Evolutionary conservation across 1,139 yeast genomes (phyloP).

Genomic region (Candida frijolesensis): DNA sequence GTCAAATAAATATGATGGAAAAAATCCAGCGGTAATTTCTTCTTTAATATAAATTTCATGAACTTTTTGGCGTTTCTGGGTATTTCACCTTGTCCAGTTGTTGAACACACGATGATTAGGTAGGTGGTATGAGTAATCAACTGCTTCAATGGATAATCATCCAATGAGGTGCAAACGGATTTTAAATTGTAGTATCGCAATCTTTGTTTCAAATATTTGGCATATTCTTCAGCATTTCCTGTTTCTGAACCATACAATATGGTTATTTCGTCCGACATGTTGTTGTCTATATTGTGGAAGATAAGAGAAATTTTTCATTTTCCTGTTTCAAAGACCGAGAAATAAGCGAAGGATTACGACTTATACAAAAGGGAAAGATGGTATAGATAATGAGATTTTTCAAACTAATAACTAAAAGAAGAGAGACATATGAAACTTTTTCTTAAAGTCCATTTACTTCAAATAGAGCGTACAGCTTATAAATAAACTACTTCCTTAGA

Average conservation of each 20-base stretch:
- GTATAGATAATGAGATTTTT: too few relatives aligned
- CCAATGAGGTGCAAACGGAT: conserved; percentile 57
- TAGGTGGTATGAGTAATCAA: conserved; percentile 50
- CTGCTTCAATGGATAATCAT: conserved; percentile 59
- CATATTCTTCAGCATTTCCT: conserved; percentile 89
- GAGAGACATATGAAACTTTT: neutral
- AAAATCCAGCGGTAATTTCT: conserved; percentile 64
- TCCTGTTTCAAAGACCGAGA: neutral
- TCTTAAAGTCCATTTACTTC: neutral
- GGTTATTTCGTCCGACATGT: conserved; percentile 35
- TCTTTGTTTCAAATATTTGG: conserved; percentile 59
- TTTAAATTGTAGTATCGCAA: conserved; percentile 59
- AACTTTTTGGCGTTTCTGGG: conserved; percentile 76
- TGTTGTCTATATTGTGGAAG: neutral
- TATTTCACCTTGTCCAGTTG: conserved; percentile 95
- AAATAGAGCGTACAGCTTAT: too few relatives aligned
- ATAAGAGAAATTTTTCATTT: conserved; percentile 1
- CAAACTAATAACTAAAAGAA: neutral
- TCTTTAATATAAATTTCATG: conserved; percentile 73
- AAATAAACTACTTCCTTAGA: too few relatives aligned
- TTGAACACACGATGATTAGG: conserved; percentile 74
- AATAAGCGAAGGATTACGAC: neutral
- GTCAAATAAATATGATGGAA: conserved; percentile 65
- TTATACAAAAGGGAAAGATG: too few relatives aligned
- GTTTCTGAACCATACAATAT: conserved; percentile 91